Base-by-base conservation (phyloP, 768 basidiomycete genomes). In the Trametes gibbosa region DNA sequence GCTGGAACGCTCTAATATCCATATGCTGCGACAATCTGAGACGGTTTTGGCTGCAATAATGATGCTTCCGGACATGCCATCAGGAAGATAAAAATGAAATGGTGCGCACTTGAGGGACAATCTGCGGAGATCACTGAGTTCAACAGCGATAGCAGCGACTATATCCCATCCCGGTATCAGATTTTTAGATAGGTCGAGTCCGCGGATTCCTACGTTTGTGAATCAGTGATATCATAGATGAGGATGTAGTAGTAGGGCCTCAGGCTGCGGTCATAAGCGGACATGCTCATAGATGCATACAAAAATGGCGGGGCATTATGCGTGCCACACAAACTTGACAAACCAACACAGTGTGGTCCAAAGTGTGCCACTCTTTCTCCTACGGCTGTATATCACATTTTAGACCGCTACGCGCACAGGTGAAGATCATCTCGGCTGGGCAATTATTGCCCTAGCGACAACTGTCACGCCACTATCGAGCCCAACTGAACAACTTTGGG, bases 121-220 rank as follows among this genome's bases (percentile, higher is more conserved):
- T 41, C 81, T 78, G 58, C 84, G 77, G 12, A 98, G 79, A 5
- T 66, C 67, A 10, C 81, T 83, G 3, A 98, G 75, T 65, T 87
- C 85, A 12, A 67, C 66, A 12, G 81, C 72, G 59, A 98, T 92
- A 23, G 70, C 66, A 10, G 86, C 83, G 17, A 96, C 75, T 3
- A 76, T 72, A 29, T 84, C 76, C 95, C 95, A 97, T 56, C 72
- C 77, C 4, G 85, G 70, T 32, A 97, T 65, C 17, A 97, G 79
- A 71, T 80, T 95, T 43, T 77, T 76, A 16, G 94, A 92, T 37
- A 98, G 76, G 74, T 97, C 90, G 37, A 98, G 76, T 9, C 84
- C 86, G n/a, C 81, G 82, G 43, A 95, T 78, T 66, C 83, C 92
- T 95, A 61, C 62, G 9, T 14, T n/a, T 27, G 14, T 39, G 16